A percentile compares a stretch with the other conserved stretches of the same genome.
Evolutionary conservation across 257 asterid species (phyloP).

Genomic region (Misopates orontium): DNA sequence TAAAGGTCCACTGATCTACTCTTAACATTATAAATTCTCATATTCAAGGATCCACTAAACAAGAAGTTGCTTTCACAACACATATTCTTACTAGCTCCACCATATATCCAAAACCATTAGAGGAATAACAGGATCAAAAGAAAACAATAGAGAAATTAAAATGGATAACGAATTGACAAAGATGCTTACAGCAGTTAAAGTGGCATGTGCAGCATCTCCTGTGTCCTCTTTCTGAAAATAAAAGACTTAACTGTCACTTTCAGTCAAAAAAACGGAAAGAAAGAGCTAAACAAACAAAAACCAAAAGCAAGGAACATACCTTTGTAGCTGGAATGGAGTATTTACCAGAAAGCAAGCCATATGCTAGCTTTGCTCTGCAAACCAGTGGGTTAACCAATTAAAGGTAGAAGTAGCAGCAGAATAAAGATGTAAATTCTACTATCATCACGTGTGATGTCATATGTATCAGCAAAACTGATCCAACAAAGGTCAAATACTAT

Average conservation of each 20-base stretch:
- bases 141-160: slow-evolving; percentile 11
- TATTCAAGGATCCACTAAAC: not conserved
- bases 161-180: not conserved
- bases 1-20: slow-evolving; percentile 17
- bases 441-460: no score
- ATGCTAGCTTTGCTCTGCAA: slow-evolving; percentile 86
- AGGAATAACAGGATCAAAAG: slow-evolving; percentile 3
- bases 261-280: slow-evolving; percentile 16
- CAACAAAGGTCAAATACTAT: no score
- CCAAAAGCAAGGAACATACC: slow-evolving; percentile 45
- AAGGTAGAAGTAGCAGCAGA: no score
- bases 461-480: no score
- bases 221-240: slow-evolving; percentile 46
- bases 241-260: slow-evolving; percentile 15
- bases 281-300: slow-evolving; percentile 12
- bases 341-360: slow-evolving; percentile 96
- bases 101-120: slow-evolving; percentile 12
- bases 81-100: slow-evolving; percentile 15
- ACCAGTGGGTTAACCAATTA: slow-evolving; percentile 21
- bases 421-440: no score
- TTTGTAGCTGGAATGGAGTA: slow-evolving; percentile 67
- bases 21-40: slow-evolving; percentile 11
- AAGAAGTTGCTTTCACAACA: slow-evolving; percentile 8
- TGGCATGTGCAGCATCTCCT: slow-evolving; percentile 41
- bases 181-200: slow-evolving; percentile 46